These are phyloP conservation scores for Clausena lansium DNA, from an alignment of 345 rosid species.

Conservation along the genomic window DNA sequence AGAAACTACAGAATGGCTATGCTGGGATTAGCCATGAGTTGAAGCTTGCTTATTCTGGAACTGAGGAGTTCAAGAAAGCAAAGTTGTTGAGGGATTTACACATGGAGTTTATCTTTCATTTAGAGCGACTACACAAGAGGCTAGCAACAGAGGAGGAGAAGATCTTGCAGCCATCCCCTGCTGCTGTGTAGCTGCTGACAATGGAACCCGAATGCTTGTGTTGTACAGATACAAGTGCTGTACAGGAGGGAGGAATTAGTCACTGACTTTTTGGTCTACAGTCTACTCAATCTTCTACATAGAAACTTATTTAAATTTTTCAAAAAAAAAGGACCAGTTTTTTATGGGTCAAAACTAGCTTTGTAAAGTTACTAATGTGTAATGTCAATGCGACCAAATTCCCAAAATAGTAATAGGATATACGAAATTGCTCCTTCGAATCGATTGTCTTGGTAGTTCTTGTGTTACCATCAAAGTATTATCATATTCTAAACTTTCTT, in stretches of 20 bases:
- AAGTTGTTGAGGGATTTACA: slow-evolving; percentile 32
- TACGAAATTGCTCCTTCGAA: not conserved
- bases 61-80: slow-evolving; percentile 32
- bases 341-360: not conserved
- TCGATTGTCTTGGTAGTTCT: not conserved
- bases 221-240: slow-evolving; percentile 1
- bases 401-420: not conserved
- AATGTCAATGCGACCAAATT: not conserved
- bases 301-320: not conserved
- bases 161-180: slow-evolving; percentile 16
- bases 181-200: not conserved
- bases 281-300: not conserved
- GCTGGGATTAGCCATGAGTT: slow-evolving; percentile 6
- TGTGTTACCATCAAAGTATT: not conserved
- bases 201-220: not conserved
- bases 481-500: not conserved
- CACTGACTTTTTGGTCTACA: not conserved
- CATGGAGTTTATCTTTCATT: slow-evolving; percentile 34
- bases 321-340: not conserved
- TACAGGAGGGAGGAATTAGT: not conserved
- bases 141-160: slow-evolving; percentile 28
- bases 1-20: not conserved
- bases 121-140: slow-evolving; percentile 22
- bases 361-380: not conserved
- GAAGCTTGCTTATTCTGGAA: slow-evolving; percentile 31